phyloP scores from a whole-genome alignment of 2,329 filamentous ascomycete genomes.

The Cercospora sp. region DNA sequence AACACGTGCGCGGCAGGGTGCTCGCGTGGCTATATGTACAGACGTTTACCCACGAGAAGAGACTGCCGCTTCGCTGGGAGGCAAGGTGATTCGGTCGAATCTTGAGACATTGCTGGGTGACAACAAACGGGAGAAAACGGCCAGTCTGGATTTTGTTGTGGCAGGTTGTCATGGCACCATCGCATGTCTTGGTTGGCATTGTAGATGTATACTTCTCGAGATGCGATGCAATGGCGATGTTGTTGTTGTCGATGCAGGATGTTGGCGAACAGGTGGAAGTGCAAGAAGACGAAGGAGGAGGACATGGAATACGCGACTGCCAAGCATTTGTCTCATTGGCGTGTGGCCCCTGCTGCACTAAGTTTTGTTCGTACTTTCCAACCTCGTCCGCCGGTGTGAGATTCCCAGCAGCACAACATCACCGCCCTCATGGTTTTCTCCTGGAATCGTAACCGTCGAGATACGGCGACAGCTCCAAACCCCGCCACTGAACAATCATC shows the following conservation, averaged over 20 bases:
- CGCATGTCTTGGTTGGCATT: not conserved
- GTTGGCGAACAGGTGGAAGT: not conserved
- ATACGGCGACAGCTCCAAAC: not conserved
- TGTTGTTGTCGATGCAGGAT: not conserved
- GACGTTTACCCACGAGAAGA: not conserved
- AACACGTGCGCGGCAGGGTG: not conserved
- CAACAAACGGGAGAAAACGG: not conserved
- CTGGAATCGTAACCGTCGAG: not conserved
- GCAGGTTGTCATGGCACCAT: not conserved
- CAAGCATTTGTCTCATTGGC: not conserved
- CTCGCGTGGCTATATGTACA: not conserved
- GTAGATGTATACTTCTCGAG: too few relatives aligned
- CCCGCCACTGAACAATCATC: not conserved
- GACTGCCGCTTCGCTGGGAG: not conserved
- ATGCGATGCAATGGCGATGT: not conserved
- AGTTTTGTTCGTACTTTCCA: not conserved
- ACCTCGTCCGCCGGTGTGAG: not conserved
- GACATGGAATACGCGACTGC: not conserved
- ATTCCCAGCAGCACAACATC: not conserved
- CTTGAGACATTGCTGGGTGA: slow-evolving; percentile 8
- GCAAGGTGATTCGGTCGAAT: not conserved
- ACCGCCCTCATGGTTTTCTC: not conserved
- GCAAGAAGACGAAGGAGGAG: not conserved
- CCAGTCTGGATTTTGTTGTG: not conserved
- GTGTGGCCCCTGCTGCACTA: not conserved